Evolutionary conservation across 257 asterid genomes (phyloP), one percentile per base, ranked within the genome.

Genomic region (Rauvolfia tetraphylla): DNA sequence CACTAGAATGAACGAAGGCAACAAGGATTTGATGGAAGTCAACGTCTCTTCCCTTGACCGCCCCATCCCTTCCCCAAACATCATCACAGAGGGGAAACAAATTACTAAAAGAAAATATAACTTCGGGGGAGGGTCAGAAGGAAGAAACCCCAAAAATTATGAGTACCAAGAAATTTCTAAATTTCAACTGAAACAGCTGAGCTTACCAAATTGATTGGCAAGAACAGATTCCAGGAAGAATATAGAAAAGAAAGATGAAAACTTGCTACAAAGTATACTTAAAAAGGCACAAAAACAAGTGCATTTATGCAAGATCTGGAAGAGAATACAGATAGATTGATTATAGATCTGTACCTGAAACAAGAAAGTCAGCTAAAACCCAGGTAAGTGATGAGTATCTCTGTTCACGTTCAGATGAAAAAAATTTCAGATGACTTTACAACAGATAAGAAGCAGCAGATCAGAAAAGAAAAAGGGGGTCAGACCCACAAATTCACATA

Each of bases 341-440:
- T 71, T 4, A 76, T 27, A 78, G 88, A 85, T 82, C 85, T 83
- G 69, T 81, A 85, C 86, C 86, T 75, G 71, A 58, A 74, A 68
- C 48, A 13, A 76, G 29, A 76, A 75, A 68, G 59, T n/a, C 57
- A 77, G 49, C 67, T 44, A 8, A 41, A 84, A 29, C 71, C 72
- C 78, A 59, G 39, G 17, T 27, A 72, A 49, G 48, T 38, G 36
- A 59, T 71, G 49, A 86, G 74, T 51, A 33, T 33, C 25, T 62
- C 75, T 70, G 54, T 76, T 73, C 80, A 63, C 61, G 78, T 80
- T 82, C 86, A 63, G 83, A 70, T 69, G 63, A 58, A 53, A 79
- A 38, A 76, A 74, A 68, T 66, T 23, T 31, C 56, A 74, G 74
- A 58, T 44, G 68, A 25, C 68, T 72, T 56, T 49, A 68, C 74